Evolutionary conservation across 1,139 yeast species (phyloP), one percentile per base, ranked within the genome.

Genomic region (Suhomyces guaymorum): DNA sequence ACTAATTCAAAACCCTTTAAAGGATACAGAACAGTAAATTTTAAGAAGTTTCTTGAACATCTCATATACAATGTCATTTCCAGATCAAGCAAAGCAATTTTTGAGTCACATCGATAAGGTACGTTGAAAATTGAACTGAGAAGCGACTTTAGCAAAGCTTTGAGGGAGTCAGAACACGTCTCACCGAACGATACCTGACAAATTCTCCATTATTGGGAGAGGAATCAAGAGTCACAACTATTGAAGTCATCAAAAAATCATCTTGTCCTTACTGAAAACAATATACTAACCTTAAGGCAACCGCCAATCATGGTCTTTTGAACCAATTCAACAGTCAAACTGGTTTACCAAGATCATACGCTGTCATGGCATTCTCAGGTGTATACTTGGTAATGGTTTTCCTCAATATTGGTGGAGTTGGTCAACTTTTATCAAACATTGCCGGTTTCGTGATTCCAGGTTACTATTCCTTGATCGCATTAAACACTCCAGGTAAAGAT

Each of bases 391-490:
- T 90, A 28, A 62, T 89, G 53, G 80, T 89, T 42, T 87, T 90
- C 66, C 70, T 90, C 56, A 94, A 94, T 65, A 69, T 89, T 49
- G 97, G 96, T 44, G 97, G 96, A 15, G 70, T 90, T 55, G 97
- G 97, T 42, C 95, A 90, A 67, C 78, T 92, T 52, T 75, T 92
- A 48, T 84, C 97, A 48, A 92, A 94, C 71, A 68, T 92, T 55
- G 95, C 95, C 23, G 96, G 97, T 0, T 85, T 92, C 50, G 86
- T 80, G 23, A 63, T 89, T 43, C 98, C 99, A 35, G 94, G 94
- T 33, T 92, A 90, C 70, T 82, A 76, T 60, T 92, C 98, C 8
- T 72, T 92, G 46, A 59, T 78, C 44, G 97, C 98, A 13, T 73
- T 92, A 49, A 87, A 82, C 62, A 82, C 96, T 22, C 49, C 76